Evolutionary conservation across 495 filamentous ascomycete genomes (phyloP).

Genomic region (Penicillium nucicola): DNA sequence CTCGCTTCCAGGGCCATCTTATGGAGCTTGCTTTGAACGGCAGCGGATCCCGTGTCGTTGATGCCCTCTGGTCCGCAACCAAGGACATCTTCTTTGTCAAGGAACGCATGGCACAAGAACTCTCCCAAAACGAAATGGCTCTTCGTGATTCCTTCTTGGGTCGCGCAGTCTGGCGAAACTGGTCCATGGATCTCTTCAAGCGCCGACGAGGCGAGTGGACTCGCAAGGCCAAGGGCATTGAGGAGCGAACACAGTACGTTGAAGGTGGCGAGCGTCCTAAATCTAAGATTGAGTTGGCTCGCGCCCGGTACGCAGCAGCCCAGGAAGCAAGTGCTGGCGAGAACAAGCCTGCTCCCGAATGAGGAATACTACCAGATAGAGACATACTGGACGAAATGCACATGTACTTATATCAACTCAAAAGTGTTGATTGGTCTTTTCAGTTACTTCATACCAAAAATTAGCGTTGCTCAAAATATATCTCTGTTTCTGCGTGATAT

Average conservation of each 20-base stretch:
- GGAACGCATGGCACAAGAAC: conserved; percentile 63
- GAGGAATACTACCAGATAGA: neutral
- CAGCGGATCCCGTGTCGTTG: conserved; percentile 75
- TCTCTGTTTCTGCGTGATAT: neutral
- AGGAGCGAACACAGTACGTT: conserved; percentile 16
- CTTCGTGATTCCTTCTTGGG: conserved; percentile 75
- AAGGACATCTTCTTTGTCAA: conserved; percentile 63
- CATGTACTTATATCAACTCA: conserved; percentile 4
- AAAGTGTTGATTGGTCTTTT: neutral
- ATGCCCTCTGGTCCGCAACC: conserved; percentile 69
- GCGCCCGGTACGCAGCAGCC: conserved; percentile 42
- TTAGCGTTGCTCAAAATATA: neutral
- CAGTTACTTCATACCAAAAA: too few relatives aligned
- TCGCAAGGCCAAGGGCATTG: conserved; percentile 55
- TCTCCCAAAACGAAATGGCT: conserved; percentile 56
- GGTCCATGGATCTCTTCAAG: conserved; percentile 86
- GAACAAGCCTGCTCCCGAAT: conserved; percentile 1
- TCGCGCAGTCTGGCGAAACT: conserved; percentile 83
- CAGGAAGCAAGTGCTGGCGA: conserved; percentile 18
- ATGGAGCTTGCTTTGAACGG: conserved; percentile 65
- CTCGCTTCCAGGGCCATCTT: conserved; percentile 56
- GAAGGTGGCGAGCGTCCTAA: conserved; percentile 33
- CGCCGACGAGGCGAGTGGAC: conserved; percentile 67
- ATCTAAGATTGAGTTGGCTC: conserved; percentile 47
- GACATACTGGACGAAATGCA: neutral